A percentile compares a stretch with the other conserved stretches of the same genome.
Evolutionary conservation across 2,329 filamentous ascomycete genomes (phyloP).

Genomic region (Xylaria sp.): DNA sequence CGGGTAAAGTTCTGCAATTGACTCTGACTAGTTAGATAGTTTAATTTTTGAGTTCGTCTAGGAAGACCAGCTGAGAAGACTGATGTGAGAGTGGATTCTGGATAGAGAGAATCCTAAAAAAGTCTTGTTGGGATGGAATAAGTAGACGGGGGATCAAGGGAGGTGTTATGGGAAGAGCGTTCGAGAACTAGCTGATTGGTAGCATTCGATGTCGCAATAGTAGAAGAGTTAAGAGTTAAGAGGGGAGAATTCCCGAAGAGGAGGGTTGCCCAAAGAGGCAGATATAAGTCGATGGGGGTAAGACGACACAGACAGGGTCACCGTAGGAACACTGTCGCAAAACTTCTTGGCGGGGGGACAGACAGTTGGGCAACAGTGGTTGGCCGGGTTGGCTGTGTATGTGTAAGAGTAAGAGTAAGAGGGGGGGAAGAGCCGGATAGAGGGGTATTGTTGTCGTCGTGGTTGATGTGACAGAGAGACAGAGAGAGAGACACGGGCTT

Average conservation of each 20-base stretch:
- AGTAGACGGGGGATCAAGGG: background rate
- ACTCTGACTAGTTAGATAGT: constrained; percentile 22
- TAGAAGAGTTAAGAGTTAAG: constrained; percentile 21
- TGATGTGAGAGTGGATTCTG: background rate
- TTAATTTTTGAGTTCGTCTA: constrained; percentile 17
- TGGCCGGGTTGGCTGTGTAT: too few relatives aligned
- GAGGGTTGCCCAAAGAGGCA: constrained; percentile 25
- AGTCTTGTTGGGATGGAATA: background rate
- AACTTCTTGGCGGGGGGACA: constrained; percentile 29
- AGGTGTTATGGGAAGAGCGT: constrained; percentile 16
- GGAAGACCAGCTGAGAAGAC: background rate
- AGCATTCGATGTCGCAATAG: constrained; percentile 26
- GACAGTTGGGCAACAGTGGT: constrained; percentile 34
- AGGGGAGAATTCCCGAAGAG: constrained; percentile 25
- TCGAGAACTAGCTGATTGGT: constrained; percentile 8
- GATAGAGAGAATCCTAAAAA: background rate
- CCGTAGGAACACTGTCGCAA: constrained; percentile 38
- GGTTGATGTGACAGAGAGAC: constrained; percentile 26
- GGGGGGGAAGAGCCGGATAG: constrained; percentile 24
- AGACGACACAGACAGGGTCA: constrained; percentile 34
- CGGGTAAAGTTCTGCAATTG: constrained; percentile 23
- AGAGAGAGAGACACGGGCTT: constrained; percentile 12
- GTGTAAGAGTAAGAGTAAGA: too few relatives aligned
- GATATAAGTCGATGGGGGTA: constrained; percentile 29
- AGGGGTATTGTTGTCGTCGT: constrained; percentile 24